phyloP scores from a whole-genome alignment of 2,329 filamentous ascomycete species.

The Sordariomycetes sp. region DNA sequence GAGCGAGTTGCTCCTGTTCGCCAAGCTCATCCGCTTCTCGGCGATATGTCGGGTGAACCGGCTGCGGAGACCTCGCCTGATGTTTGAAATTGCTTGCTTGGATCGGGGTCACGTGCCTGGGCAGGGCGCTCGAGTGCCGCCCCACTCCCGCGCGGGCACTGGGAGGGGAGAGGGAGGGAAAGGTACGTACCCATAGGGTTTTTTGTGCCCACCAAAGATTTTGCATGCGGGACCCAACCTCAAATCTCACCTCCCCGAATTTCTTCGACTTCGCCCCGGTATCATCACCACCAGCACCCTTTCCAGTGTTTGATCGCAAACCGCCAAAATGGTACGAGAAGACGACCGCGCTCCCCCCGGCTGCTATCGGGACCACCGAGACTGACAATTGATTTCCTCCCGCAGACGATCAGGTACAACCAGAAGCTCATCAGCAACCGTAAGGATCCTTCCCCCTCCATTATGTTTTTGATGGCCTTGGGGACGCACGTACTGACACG shows the following conservation, averaged over 20 bases:
- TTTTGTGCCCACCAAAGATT: slow-evolving; percentile 9
- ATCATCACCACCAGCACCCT: slow-evolving; percentile 4
- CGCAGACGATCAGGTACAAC: slow-evolving; percentile 98
- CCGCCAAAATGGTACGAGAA: slow-evolving; percentile 42
- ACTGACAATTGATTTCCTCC: slow-evolving; percentile 18
- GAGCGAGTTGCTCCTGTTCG: neutral
- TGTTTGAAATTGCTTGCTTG: too few relatives aligned
- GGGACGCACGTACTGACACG: slow-evolving; percentile 22
- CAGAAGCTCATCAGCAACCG: slow-evolving; percentile 96
- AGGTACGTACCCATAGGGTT: slow-evolving; percentile 12
- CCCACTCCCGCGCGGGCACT: slow-evolving; percentile 4
- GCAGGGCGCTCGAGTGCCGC: slow-evolving; percentile 3
- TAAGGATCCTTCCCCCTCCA: slow-evolving; percentile 33
- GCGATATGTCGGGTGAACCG: neutral
- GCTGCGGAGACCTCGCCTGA: neutral
- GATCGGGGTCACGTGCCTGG: slow-evolving; percentile 6
- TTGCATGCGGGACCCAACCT: slow-evolving; percentile 3
- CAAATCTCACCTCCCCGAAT: slow-evolving; percentile 5
- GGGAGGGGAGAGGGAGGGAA: slow-evolving; percentile 3
- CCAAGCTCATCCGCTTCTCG: neutral
- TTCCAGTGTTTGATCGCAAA: slow-evolving; percentile 36
- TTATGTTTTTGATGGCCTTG: neutral
- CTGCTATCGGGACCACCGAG: slow-evolving; percentile 14
- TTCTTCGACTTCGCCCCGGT: slow-evolving; percentile 1
- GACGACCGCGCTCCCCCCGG: slow-evolving; percentile 6